phyloP scores from a whole-genome alignment of 495 filamentous ascomycete genomes.

The Coniosporium apollinis region DNA sequence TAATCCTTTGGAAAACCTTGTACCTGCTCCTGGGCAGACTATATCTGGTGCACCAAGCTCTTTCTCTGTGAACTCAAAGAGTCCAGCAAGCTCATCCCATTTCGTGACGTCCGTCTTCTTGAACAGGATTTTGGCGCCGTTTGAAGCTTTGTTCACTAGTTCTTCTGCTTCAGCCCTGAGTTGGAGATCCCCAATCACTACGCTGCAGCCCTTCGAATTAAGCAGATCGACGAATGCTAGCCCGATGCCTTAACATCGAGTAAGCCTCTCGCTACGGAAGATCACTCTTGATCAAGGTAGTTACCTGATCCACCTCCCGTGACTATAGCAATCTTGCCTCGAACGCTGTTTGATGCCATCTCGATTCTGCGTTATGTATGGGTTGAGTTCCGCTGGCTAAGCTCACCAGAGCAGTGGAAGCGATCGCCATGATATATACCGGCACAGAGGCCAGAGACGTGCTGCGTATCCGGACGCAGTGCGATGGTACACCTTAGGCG shows the following conservation, averaged over 20 bases:
- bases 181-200: slow-evolving; percentile 22
- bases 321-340: not conserved
- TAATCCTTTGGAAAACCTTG: too few relatives aligned
- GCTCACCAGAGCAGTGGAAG: too few relatives aligned
- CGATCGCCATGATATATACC: too few relatives aligned
- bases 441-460: too few relatives aligned
- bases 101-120: slow-evolving; percentile 20
- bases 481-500: too few relatives aligned
- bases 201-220: slow-evolving; percentile 12
- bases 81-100: slow-evolving; percentile 15
- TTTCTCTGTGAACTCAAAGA: slow-evolving; percentile 15
- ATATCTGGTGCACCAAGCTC: slow-evolving; percentile 21
- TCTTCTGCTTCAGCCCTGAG: slow-evolving; percentile 14
- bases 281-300: not conserved
- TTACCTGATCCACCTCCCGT: slow-evolving; percentile 1
- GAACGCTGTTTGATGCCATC: too few relatives aligned
- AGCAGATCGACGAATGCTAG: too few relatives aligned
- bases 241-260: slow-evolving; percentile 11
- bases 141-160: slow-evolving; percentile 10
- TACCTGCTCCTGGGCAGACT: too few relatives aligned
- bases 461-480: too few relatives aligned
- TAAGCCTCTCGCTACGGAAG: not conserved
- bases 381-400: too few relatives aligned
- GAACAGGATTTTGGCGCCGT: slow-evolving; percentile 13
- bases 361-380: too few relatives aligned